Evolutionary conservation across 2,329 filamentous ascomycete genomes (phyloP), one percentile per base, ranked within the genome.

Genomic region (Rhinocladiella mackenziei): DNA sequence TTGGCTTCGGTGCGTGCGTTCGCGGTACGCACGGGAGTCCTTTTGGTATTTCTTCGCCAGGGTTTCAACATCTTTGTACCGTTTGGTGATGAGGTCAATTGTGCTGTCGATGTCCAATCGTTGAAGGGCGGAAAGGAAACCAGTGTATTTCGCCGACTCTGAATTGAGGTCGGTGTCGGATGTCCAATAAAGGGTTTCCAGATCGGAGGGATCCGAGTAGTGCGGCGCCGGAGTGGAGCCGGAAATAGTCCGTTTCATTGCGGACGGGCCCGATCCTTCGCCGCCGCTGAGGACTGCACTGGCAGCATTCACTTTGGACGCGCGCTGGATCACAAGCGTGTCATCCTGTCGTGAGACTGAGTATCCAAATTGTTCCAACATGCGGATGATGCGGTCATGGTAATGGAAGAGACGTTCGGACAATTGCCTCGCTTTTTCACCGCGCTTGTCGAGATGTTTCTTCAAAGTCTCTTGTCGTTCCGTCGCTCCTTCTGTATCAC

Each of bases 31-130:
- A 23, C 88, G 81, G 20, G 86, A 83, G 62, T 98, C 92, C 48
- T 87, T 87, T 59, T 92, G 89, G 73, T 89, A 89, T 67, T 95
- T 97, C 45, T 89, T 85, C 13, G 89, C 89, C 48, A 92, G 84
- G 56, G 92, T 83, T 64, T 98, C 92, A 50, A 94, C 84, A 60
- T 98, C 92, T 58, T 91, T 94, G 58, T 96, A 80, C 10, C 92
- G 84, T 59, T 91, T 92, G 51, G 87, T 84, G 18, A 98, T 76
- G 0, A 86, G 83, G 46, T 97, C 91, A 34, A 81, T 80, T 58
- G 95, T 94, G 2, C 78, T 74, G 50, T 96, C 87, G 35, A 91
- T 74, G 59, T 94, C 86, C 59, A 98, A 92, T 19, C 78, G 77
- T 13, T 85, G 80, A 13, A 95, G 70, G 3, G 80, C 80, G 25